Evolutionary conservation across 2,329 filamentous ascomycete genomes (phyloP).

Genomic region (Fusarium pseudonygamai): DNA sequence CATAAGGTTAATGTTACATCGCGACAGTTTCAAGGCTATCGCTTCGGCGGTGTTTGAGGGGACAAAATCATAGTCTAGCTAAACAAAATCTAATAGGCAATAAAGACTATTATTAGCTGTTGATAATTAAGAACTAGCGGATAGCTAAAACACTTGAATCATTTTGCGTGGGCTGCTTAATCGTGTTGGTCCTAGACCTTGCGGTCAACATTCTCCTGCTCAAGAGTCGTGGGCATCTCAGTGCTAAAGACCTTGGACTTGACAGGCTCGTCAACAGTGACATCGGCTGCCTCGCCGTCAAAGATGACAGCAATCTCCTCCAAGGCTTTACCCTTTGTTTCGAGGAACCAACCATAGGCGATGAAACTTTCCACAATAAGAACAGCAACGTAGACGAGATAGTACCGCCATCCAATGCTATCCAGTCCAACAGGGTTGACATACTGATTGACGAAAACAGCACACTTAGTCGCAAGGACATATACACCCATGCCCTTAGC

Average conservation of each 20-base stretch:
- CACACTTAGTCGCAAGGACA: slow-evolving; percentile 42
- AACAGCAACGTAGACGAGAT: slow-evolving; percentile 64
- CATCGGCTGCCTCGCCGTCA: slow-evolving; percentile 20
- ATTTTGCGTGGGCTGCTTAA: not conserved
- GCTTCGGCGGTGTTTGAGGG: no score
- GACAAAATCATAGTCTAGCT: no score
- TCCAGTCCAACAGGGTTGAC: slow-evolving; percentile 64
- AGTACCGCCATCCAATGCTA: slow-evolving; percentile 62
- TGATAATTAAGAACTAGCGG: not conserved
- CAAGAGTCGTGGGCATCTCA: not conserved
- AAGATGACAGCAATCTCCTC: slow-evolving; percentile 69
- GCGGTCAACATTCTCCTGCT: slow-evolving; percentile 1
- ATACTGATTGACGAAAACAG: slow-evolving; percentile 46
- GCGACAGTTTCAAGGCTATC: no score
- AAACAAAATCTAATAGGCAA: not conserved
- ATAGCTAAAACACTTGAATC: not conserved
- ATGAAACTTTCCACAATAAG: slow-evolving; percentile 59
- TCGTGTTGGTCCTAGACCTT: not conserved
- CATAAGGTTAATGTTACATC: no score
- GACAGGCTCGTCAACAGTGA: not conserved
- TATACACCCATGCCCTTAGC: slow-evolving; percentile 58
- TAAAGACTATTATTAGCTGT: not conserved
- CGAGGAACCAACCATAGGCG: slow-evolving; percentile 55
- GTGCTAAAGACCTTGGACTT: not conserved
- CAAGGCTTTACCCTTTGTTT: slow-evolving; percentile 58